Percentiles rank a stretch among this genome's conserved stretches.
phyloP scores from a whole-genome alignment of 768 basidiomycete species.

The Pleurotus sapidus region DNA sequence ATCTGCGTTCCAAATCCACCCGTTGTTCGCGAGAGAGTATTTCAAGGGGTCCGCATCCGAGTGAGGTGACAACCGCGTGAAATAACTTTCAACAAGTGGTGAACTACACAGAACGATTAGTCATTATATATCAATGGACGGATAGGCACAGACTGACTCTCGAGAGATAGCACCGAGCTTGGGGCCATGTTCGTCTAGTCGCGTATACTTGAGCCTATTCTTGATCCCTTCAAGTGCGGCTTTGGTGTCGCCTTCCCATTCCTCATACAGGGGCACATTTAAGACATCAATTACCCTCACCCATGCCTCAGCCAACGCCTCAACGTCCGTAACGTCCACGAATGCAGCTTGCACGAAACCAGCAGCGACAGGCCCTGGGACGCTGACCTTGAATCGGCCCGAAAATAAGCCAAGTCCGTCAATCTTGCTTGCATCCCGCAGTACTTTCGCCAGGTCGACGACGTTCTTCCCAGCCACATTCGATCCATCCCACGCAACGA shows the following conservation, averaged over 20 bases:
- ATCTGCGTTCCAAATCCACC: constrained; percentile 98
- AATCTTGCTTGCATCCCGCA: constrained; percentile 53
- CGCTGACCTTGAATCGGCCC: constrained; percentile 63
- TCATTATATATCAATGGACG: constrained; percentile 1
- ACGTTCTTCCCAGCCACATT: constrained; percentile 55
- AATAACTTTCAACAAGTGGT: constrained; percentile 89
- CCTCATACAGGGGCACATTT: constrained; percentile 85
- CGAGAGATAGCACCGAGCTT: constrained; percentile 76
- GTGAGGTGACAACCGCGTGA: constrained; percentile 68
- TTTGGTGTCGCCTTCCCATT: constrained; percentile 82
- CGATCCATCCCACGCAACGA: constrained; percentile 60
- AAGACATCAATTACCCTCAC: constrained; percentile 75
- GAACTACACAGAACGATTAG: constrained; percentile 38
- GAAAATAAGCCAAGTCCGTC: constrained; percentile 57
- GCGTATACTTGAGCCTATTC: constrained; percentile 74
- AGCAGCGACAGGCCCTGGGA: constrained; percentile 65
- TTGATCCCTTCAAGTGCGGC: constrained; percentile 72
- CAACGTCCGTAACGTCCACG: constrained; percentile 40
- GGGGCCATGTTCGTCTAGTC: constrained; percentile 82
- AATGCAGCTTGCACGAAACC: constrained; percentile 73
- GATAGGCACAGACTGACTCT: constrained; percentile 45
- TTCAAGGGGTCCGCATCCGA: constrained; percentile 42
- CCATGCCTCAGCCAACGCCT: constrained; percentile 71
- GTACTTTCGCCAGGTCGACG: constrained; percentile 63
- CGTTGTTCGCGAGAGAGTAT: constrained; percentile 93